Conservation (phyloP, 148 eudicot species). For the Vaccinium vitisidaea region DNA sequence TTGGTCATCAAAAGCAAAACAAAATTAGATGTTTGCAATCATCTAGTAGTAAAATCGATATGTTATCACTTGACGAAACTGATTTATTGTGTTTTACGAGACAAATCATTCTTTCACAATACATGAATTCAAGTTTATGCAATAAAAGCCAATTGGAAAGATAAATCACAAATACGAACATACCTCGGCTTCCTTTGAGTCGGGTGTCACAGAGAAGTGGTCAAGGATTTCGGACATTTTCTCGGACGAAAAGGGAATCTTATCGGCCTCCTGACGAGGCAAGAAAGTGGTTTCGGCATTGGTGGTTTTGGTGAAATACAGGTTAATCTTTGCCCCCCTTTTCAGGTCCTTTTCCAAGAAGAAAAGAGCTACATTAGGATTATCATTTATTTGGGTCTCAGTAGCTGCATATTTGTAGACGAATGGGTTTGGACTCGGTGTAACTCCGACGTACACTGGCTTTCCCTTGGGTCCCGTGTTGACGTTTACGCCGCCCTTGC, state of each 20-base stretch:
- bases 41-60: too few relatives aligned
- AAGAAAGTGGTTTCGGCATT: slow-evolving; percentile 25
- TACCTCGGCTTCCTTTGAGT: slow-evolving; percentile 18
- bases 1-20: background rate
- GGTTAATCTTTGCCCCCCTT: background rate
- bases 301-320: slow-evolving; percentile 17
- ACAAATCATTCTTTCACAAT: too few relatives aligned
- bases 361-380: slow-evolving; percentile 9
- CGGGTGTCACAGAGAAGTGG: slow-evolving; percentile 32
- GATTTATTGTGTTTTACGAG: too few relatives aligned
- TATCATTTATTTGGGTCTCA: slow-evolving; percentile 23
- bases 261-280: slow-evolving; percentile 19
- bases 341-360: slow-evolving; percentile 11
- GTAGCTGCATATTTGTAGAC: slow-evolving; percentile 10
- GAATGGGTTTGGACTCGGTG: background rate
- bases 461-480: slow-evolving; percentile 34
- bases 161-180: background rate
- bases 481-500: slow-evolving; percentile 36
- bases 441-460: slow-evolving; percentile 28
- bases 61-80: too few relatives aligned
- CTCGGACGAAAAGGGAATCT: slow-evolving; percentile 30
- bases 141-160: too few relatives aligned
- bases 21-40: background rate
- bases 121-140: too few relatives aligned
- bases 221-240: slow-evolving; percentile 23